These are phyloP conservation scores for Macrolepiota fuliginosa DNA, from an alignment of 768 basidiomycete species.

Conservation along the genomic window DNA sequence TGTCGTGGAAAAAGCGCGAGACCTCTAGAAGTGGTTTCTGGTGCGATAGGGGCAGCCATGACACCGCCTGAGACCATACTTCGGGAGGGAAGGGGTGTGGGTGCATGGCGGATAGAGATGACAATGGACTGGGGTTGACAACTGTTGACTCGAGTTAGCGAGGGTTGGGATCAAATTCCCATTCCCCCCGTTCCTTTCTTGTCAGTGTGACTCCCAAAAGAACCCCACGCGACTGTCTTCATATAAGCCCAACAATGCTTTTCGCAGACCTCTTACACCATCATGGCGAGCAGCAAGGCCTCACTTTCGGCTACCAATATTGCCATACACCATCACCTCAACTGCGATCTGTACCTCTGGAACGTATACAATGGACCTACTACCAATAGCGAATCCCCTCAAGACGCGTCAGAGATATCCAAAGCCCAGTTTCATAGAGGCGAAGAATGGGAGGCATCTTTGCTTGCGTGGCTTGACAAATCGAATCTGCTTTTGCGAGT, in stretches of 20 bases:
- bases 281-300: slow-evolving; percentile 25
- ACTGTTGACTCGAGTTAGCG: not conserved
- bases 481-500: slow-evolving; percentile 39
- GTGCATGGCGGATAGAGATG: slow-evolving; percentile 14
- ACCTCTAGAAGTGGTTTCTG: slow-evolving; percentile 28
- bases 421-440: slow-evolving; percentile 43
- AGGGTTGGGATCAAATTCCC: not conserved
- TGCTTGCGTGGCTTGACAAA: slow-evolving; percentile 41
- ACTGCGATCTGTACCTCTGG: slow-evolving; percentile 46
- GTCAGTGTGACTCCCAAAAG: not conserved
- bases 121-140: not conserved
- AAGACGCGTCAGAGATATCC: slow-evolving; percentile 23
- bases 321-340: slow-evolving; percentile 42
- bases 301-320: slow-evolving; percentile 47
- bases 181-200: not conserved
- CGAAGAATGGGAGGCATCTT: slow-evolving; percentile 39
- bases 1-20: slow-evolving; percentile 35
- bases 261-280: not conserved
- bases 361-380: slow-evolving; percentile 31
- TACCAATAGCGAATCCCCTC: not conserved
- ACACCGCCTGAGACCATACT: slow-evolving; percentile 33
- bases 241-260: slow-evolving; percentile 1
- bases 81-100: slow-evolving; percentile 30
- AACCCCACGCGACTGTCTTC: slow-evolving; percentile 1
- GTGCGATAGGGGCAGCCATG: slow-evolving; percentile 25